Evolutionary conservation across 768 basidiomycete species (phyloP), one percentile per base, ranked within the genome.

Genomic region (Terana coerulea): DNA sequence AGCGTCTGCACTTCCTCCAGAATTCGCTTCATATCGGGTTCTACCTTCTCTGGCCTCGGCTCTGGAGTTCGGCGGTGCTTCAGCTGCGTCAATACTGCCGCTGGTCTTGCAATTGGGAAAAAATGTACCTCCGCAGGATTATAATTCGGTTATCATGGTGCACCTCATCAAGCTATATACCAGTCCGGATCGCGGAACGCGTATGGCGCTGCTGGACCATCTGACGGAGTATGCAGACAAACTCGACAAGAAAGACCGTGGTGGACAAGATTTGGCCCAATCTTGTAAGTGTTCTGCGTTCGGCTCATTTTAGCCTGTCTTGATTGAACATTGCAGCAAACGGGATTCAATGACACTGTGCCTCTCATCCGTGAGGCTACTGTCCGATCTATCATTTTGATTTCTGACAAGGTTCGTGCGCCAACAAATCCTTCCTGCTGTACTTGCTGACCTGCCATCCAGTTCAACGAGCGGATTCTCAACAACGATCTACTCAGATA

Each of bases 401-500:
- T 99, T 22, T 81, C 95, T 0, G 82, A 91, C 12, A 94, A 98
- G 72, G 94, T 91, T 50, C 24, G 66, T 14, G 12, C 25, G 19
- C 43, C 8, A 19, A 25, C 8, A 8, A n/a, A 5, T 29, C 33
- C 29, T 21, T 24, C 12, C 21, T n/a, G n/a, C n/a, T n/a, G n/a
- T 21, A 28, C 26, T 22, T 17, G 3, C 15, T 25, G 11, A 51
- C 19, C 21, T 25, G n/a, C 12, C 14, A 33, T 29, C 34, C 55
- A 97, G 93, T 76, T 99, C 45, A 88, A 74, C 44, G 94, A 97
- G 57, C 86, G 95, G 2, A 81, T 98, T 33, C 76, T 98, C 31
- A 99, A 99, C 69, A 99, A 98, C 60, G 97, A 99, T 54, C 82
- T 99, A 17, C 80, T 99, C 10, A 86, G 95, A 2, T 79, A 90